These are phyloP conservation scores for Aspergillus texensis DNA, from an alignment of 2,329 filamentous ascomycete species.

Conservation along the genomic window DNA sequence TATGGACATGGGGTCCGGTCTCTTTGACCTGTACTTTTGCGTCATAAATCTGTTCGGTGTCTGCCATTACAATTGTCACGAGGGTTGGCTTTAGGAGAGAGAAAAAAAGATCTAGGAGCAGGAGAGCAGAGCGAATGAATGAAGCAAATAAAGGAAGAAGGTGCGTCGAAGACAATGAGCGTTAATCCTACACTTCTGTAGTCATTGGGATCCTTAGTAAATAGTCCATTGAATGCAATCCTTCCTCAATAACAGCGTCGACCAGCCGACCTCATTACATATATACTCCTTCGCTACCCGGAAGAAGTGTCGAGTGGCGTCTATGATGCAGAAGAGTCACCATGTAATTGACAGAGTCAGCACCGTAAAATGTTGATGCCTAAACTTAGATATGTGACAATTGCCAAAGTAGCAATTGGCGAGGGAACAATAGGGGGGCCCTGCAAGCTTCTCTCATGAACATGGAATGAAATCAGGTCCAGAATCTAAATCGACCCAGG, in stretches of 20 bases:
- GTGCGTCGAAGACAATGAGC: not conserved
- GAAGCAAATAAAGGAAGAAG: not conserved
- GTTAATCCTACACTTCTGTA: not conserved
- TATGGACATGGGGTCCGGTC: not conserved
- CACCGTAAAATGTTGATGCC: slow-evolving; percentile 8
- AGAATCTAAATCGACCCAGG: slow-evolving; percentile 2
- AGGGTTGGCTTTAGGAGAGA: not conserved
- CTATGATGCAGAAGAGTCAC: not conserved
- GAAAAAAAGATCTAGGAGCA: not conserved
- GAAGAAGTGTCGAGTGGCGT: not conserved
- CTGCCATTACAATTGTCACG: not conserved
- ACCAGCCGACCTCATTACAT: not conserved
- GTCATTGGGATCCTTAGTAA: not conserved
- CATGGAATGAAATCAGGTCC: slow-evolving; percentile 5
- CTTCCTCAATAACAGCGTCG: not conserved
- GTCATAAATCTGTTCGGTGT: slow-evolving; percentile 1
- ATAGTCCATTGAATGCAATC: not conserved
- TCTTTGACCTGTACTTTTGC: not conserved
- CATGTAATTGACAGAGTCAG: not conserved
- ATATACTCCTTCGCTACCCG: not conserved
- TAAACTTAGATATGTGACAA: not conserved
- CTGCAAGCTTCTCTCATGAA: not conserved
- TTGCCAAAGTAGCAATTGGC: slow-evolving; percentile 1
- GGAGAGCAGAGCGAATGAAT: not conserved
- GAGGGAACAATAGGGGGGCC: not conserved